A percentile compares a stretch with the other conserved stretches of the same genome.
Evolutionary conservation across 805 yeast genomes (phyloP).

Genomic region (Teunomyces aglyptinius): DNA sequence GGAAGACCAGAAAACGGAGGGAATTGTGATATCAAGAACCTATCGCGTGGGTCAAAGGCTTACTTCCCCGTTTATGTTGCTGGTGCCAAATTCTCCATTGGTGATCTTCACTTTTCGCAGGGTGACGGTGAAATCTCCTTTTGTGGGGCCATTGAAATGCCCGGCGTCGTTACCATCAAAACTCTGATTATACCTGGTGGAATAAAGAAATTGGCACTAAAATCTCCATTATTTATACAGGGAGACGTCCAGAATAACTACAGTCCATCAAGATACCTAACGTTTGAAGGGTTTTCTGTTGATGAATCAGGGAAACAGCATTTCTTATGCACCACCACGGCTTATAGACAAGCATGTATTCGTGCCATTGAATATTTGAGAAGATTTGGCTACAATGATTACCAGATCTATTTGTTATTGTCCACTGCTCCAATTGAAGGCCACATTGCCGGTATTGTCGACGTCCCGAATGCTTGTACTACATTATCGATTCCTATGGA

Average conservation of each 20-base stretch:
- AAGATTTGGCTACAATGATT: conserved; percentile 50
- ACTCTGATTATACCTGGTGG: conserved; percentile 43
- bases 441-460: conserved; percentile 52
- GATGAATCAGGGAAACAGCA: conserved; percentile 48
- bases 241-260: conserved; percentile 49
- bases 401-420: conserved; percentile 46
- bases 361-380: conserved; percentile 50
- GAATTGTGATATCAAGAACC: conserved; percentile 51
- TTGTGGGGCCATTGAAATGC: conserved; percentile 56
- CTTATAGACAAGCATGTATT: conserved; percentile 50
- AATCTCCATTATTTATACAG: conserved; percentile 47
- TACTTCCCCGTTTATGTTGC: conserved; percentile 47
- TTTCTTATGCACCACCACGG: conserved; percentile 48
- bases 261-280: conserved; percentile 48
- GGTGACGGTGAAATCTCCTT: conserved; percentile 56
- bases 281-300: conserved; percentile 54
- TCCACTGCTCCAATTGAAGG: conserved; percentile 52
- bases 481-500: conserved; percentile 52
- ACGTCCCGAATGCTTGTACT: conserved; percentile 53
- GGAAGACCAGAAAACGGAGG: conserved; percentile 56
- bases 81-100: conserved; percentile 49
- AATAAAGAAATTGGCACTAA: conserved; percentile 37
- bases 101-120: conserved; percentile 52
- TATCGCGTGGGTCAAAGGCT: conserved; percentile 48
- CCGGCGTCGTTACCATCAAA: conserved; percentile 45